Evolutionary conservation across 192 early-diverging fungal genomes (phyloP), one percentile per base, ranked within the genome.

Genomic region (Phlyctochytrium bullatum): DNA sequence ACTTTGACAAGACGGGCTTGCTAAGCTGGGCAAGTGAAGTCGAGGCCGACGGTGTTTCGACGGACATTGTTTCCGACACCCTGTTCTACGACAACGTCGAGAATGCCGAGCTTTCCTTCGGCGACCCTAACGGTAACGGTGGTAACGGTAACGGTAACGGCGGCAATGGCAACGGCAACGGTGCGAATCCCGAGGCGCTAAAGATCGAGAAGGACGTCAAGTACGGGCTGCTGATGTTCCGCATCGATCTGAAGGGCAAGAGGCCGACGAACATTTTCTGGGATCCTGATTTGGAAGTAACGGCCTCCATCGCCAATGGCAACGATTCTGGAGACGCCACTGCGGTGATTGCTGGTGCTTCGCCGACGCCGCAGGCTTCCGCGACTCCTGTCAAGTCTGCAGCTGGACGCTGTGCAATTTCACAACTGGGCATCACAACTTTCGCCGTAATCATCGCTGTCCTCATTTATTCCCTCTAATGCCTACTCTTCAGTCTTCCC

Each of bases 131-230:
- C 40, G 20, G 20, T 47, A 20, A 14, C 20, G 40, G 10, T 47
- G 40, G 40, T 47, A 47, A 47, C 40, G 40, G 40, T 20, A 47
- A 47, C 40, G 40, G 40, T 14, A 47, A 47, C 40, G 40, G 40
- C 20, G 40, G 20, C 40, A 20, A 47, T 20, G 40, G 10, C 40
- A 20, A 47, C 6, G 20, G 20, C 10, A 47, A 47, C 20, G 40
- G 40, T 47, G 6, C 40, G 20, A 20, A 6, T 47, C 6, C 40
- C 40, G 10, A 14, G 40, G 40, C 6, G 40, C 40, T 47, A 20
- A 47, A 20, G 6, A 6, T 47, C 10, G 10, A 6, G 40, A 47
- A 47, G n/a, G n/a, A n/a, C n/a, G n/a, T n/a, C n/a, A n/a, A n/a
- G n/a, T n/a, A n/a, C n/a, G n/a, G n/a, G n/a, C 20, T 47, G 10